Evolutionary conservation across 139 green algal species (phyloP), one percentile per base, ranked within the genome.

Genomic region (Limnomonas spitsbergensis): DNA sequence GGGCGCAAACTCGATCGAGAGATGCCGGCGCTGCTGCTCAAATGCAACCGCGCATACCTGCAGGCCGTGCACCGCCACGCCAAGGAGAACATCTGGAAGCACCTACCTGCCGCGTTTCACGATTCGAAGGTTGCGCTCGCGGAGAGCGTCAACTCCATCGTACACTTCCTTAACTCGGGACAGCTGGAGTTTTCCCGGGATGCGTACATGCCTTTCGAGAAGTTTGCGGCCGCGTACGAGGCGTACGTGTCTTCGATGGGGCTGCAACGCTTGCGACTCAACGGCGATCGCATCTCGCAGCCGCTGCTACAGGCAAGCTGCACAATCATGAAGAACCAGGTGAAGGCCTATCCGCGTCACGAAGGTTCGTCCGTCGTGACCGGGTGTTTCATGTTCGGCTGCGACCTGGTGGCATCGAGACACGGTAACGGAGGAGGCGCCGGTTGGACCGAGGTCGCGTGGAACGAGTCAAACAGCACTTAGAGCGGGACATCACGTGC

Each of bases 101-200:
- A 40, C 26, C 72, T 78, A 6, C 72, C 40, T 4, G 24, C 14
- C 26, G 26, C 38, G 24, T 67, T 78, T 7, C 72, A 40, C 26
- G 7, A 34, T 35, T 27, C 72, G 31, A 78, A 67, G 72, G 4
- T 36, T 3, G 72, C 66, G 26, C 40, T 78, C 26, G 31, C 20
- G 7, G 72, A 78, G 72, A 78, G 72, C 72, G 72, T 67, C 72
- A 78, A 78, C 72, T 78, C 72, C 31, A 66, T 78, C 26, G 72
- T 37, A 4, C 40, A 38, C 72, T 78, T 42, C 72, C 38, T 78
- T 4, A 4, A 35, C 4, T 69, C 39, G 4, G 72, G 72, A 20
- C 20, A 24, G 26, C 20, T 78, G 20, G 39, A 37, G 38, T 35
- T 78, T 7, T 9, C 9, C 69, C 14, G 47, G 14, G 69, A 75